phyloP scores from a whole-genome alignment of 805 yeast genomes.

The Candida boleticola region DNA sequence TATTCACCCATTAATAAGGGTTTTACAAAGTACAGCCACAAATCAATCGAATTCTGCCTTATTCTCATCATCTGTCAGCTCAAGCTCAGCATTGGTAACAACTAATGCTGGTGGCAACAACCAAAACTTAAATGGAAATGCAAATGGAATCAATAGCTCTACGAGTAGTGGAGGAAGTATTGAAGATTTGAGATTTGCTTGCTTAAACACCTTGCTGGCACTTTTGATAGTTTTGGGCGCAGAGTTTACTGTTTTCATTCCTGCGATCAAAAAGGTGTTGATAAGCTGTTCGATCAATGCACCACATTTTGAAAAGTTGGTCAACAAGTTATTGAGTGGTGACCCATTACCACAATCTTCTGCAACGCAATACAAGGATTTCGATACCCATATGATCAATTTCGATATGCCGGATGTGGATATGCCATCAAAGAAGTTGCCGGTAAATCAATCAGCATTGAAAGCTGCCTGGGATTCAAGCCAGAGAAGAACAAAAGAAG shows the following conservation, averaged over 20 bases:
- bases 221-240: constrained; percentile 77
- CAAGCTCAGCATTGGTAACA: not conserved
- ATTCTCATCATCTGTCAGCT: not conserved
- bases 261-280: constrained; percentile 69
- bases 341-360: constrained; percentile 83
- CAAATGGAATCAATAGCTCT: constrained; percentile 5
- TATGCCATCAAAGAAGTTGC: constrained; percentile 69
- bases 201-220: constrained; percentile 78
- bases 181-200: constrained; percentile 61
- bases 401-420: constrained; percentile 61
- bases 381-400: constrained; percentile 35
- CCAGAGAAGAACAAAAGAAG: constrained; percentile 86
- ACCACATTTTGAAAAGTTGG: constrained; percentile 75
- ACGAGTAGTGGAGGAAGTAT: constrained; percentile 18
- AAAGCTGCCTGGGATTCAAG: constrained; percentile 90
- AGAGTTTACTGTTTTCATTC: constrained; percentile 83
- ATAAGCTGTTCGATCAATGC: constrained; percentile 65
- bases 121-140: not conserved
- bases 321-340: constrained; percentile 70
- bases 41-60: not conserved
- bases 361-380: constrained; percentile 60
- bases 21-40: constrained; percentile 33
- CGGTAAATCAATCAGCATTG: constrained; percentile 61
- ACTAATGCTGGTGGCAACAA: not conserved
- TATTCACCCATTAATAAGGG: constrained; percentile 79